These are phyloP conservation scores for Phytophthora rubi DNA, from an alignment of 352 stramenopile species.

Conservation along the genomic window DNA sequence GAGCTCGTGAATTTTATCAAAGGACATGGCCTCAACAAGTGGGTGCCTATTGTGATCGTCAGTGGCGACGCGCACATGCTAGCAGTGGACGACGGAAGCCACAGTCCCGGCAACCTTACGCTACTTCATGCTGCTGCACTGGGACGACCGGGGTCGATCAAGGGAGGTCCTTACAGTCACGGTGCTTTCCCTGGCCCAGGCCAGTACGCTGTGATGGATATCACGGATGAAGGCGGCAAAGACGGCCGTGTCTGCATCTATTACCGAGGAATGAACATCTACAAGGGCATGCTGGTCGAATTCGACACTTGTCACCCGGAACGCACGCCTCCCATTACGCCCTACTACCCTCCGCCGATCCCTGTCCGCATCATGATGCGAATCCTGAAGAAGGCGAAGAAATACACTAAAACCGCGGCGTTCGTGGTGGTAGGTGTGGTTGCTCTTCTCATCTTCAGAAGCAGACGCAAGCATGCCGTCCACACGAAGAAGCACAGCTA, in stretches of 20 bases:
- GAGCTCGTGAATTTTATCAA: constrained; percentile 83
- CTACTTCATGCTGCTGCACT: constrained; percentile 84
- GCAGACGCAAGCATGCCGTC: constrained; percentile 24
- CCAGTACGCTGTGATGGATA: constrained; percentile 83
- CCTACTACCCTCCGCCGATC: constrained; percentile 74
- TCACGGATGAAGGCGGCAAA: constrained; percentile 76
- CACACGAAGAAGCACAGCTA: constrained; percentile 43
- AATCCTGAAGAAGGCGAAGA: constrained; percentile 65
- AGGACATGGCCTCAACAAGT: constrained; percentile 65
- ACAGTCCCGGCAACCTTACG: constrained; percentile 79
- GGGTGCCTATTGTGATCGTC: constrained; percentile 81
- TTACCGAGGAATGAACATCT: constrained; percentile 71
- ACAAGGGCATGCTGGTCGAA: constrained; percentile 65
- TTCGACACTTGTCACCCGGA: constrained; percentile 81
- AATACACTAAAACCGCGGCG: constrained; percentile 19
- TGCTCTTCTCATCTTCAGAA: constrained; percentile 27
- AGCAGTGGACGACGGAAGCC: constrained; percentile 78
- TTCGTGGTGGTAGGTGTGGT: constrained; percentile 23
- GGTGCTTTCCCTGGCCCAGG: constrained; percentile 78
- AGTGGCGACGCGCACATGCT: constrained; percentile 92
- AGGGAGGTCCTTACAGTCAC: constrained; percentile 90
- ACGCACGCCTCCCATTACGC: constrained; percentile 52
- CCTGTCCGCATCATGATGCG: constrained; percentile 61
- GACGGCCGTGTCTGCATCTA: constrained; percentile 65
- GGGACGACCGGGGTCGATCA: constrained; percentile 80